Percentiles rank a stretch among this genome's conserved stretches.
Conservation (phyloP, 176 grass and related monocot species). For the Oryza coarctata region DNA sequence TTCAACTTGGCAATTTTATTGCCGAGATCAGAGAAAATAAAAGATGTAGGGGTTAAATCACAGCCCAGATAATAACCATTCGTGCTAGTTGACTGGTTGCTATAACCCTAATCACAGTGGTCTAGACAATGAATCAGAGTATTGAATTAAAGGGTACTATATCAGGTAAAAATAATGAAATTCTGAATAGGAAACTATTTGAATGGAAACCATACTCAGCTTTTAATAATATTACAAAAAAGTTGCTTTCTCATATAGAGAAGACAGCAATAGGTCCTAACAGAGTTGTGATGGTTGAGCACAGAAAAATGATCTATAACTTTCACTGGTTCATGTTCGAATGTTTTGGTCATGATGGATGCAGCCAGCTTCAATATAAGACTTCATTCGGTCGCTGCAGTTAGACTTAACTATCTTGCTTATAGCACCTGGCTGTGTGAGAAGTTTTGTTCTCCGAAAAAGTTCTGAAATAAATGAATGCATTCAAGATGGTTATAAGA, state of each 20-base stretch:
- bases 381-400: constrained; percentile 16
- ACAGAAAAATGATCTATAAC: neutral
- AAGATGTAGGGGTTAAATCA: neutral
- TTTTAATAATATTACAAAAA: neutral
- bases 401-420: constrained; percentile 46
- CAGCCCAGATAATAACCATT: too few species aligned
- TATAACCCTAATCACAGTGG: too few species aligned
- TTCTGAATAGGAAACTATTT: too few species aligned
- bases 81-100: too few species aligned
- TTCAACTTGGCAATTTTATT: neutral
- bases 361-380: constrained; percentile 27
- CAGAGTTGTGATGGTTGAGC: neutral
- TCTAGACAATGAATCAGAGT: too few species aligned
- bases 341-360: neutral
- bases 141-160: too few species aligned
- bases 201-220: too few species aligned
- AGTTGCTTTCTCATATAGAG: neutral
- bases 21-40: neutral
- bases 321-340: constrained; percentile 10
- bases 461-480: constrained; percentile 30
- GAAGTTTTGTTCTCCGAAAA: constrained; percentile 43
- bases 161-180: too few species aligned
- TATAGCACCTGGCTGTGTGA: constrained; percentile 13
- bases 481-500: neutral
- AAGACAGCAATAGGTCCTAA: neutral